Evolutionary conservation across 257 asterid genomes (phyloP).

Genomic region (Euphrasia confusa): DNA sequence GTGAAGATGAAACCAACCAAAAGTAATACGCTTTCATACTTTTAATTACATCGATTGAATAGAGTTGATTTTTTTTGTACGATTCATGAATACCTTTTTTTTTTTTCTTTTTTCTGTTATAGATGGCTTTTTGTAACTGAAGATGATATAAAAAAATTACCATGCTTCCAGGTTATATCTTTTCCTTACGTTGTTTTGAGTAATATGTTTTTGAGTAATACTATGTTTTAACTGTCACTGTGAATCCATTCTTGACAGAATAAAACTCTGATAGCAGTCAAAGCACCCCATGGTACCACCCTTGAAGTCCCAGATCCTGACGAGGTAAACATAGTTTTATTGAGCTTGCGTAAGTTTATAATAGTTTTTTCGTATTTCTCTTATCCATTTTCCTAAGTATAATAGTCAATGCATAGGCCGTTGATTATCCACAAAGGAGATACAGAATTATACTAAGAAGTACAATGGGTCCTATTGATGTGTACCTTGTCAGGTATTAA

Average conservation of each 20-base stretch:
- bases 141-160: constrained; percentile 75
- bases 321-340: constrained; percentile 50
- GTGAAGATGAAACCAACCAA: constrained; percentile 72
- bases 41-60: constrained; percentile 20
- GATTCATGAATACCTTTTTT: constrained; percentile 18
- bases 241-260: constrained; percentile 43
- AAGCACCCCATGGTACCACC: constrained; percentile 99
- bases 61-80: constrained; percentile 9
- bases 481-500: constrained; percentile 89
- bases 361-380: constrained; percentile 26
- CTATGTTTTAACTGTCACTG: constrained; percentile 23
- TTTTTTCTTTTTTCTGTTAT: constrained; percentile 24
- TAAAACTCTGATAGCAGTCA: constrained; percentile 67
- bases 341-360: constrained; percentile 20
- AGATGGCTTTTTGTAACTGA: constrained; percentile 95
- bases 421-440: constrained; percentile 89
- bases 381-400: constrained; percentile 2
- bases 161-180: constrained; percentile 71
- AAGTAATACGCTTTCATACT: constrained; percentile 37
- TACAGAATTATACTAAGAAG: constrained; percentile 93
- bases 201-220: constrained; percentile 1
- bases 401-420: constrained; percentile 43
- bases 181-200: constrained; percentile 13
- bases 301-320: constrained; percentile 98
- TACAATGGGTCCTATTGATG: constrained; percentile 95